Percentiles rank a stretch among this genome's conserved stretches.
phyloP scores from a whole-genome alignment of 805 yeast genomes.

The Yamadazyma ubonensis region DNA sequence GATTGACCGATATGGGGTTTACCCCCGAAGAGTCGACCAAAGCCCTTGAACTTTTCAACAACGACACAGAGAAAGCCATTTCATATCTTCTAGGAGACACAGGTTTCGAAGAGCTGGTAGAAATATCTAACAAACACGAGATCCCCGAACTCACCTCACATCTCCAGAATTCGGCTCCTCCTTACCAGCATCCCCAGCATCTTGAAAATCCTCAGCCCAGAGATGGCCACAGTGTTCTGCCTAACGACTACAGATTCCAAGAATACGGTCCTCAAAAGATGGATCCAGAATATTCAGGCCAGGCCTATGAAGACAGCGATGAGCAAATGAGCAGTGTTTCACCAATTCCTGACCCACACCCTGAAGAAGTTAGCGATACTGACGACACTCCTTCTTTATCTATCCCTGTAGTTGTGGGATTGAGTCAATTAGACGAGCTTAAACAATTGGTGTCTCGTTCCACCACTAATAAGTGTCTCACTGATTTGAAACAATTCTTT shows the following conservation, averaged over 20 bases:
- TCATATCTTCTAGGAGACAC: slow-evolving; percentile 36
- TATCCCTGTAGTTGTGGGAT: neutral
- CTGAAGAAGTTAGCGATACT: neutral
- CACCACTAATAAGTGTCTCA: neutral
- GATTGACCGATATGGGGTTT: slow-evolving; percentile 39
- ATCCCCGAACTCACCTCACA: no score
- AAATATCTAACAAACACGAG: slow-evolving; percentile 14
- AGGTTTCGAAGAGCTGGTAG: slow-evolving; percentile 28
- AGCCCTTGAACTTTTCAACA: slow-evolving; percentile 32
- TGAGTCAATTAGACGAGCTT: neutral
- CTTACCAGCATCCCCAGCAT: neutral
- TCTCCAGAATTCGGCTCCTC: no score
- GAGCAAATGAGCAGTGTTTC: neutral
- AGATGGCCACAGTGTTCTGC: neutral
- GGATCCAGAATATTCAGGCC: no score
- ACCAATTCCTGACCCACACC: neutral
- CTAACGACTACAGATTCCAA: no score
- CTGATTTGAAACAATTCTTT: neutral
- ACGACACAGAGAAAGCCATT: slow-evolving; percentile 28
- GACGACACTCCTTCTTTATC: neutral
- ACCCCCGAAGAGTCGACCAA: slow-evolving; percentile 32
- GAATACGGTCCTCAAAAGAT: no score
- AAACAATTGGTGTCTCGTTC: neutral
- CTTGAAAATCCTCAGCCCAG: neutral
- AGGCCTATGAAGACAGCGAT: no score